These are phyloP conservation scores for Bromus sterilis DNA, from an alignment of 176 grass and related monocot genomes.

Conservation along the genomic window DNA sequence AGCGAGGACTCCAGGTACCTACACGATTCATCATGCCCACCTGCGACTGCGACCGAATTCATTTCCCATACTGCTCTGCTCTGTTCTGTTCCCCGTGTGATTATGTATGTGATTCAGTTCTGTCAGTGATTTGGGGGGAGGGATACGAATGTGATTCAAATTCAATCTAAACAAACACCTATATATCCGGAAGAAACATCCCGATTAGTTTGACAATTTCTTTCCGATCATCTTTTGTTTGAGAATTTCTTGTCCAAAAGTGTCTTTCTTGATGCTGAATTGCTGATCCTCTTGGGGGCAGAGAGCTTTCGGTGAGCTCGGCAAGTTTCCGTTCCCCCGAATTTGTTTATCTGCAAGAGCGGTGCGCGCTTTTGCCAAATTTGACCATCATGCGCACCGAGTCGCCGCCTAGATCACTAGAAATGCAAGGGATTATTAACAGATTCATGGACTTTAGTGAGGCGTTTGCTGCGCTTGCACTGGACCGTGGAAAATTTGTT, in stretches of 20 bases:
- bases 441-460: not conserved
- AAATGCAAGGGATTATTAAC: not conserved
- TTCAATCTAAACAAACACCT: not conserved
- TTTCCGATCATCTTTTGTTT: not conserved
- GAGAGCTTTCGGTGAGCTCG: not conserved
- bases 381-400: not conserved
- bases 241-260: not conserved
- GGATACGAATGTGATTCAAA: not conserved
- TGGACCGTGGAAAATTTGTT: not conserved
- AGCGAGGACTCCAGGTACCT: slow-evolving; percentile 65
- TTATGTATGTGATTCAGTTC: not conserved
- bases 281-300: not conserved
- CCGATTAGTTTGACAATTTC: not conserved
- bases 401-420: not conserved
- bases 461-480: not conserved
- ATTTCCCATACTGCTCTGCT: not conserved
- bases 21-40: not conserved
- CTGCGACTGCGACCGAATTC: no score
- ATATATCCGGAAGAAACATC: not conserved
- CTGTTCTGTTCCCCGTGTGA: not conserved
- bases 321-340: not conserved
- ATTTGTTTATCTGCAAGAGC: not conserved
- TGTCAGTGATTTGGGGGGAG: not conserved
- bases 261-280: not conserved
- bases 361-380: not conserved